These are phyloP conservation scores for Taphrina populina DNA, from an alignment of 1,139 yeast species.

Conservation along the genomic window DNA sequence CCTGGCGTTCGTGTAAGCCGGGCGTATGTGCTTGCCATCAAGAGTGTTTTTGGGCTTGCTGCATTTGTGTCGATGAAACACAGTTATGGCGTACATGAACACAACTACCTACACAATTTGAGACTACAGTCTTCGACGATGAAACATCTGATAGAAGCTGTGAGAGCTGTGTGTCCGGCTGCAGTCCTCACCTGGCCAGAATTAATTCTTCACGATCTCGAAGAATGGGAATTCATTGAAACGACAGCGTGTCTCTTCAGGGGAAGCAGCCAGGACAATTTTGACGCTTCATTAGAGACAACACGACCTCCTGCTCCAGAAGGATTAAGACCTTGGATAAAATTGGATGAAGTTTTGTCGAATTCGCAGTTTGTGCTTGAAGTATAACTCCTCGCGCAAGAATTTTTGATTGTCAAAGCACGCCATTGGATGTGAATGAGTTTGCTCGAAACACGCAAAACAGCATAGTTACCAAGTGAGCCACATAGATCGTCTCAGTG, in stretches of 20 bases:
- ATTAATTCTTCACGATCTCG: background rate
- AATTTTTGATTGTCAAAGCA: too few relatives aligned
- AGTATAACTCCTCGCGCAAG: too few relatives aligned
- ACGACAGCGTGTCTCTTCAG: too few relatives aligned
- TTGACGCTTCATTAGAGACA: too few relatives aligned
- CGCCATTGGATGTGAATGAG: too few relatives aligned
- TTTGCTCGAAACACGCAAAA: too few relatives aligned
- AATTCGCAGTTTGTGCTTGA: too few relatives aligned
- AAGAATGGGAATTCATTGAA: too few relatives aligned
- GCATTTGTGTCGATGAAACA: background rate
- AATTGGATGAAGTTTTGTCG: background rate
- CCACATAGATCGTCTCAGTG: too few relatives aligned
- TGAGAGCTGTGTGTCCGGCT: background rate
- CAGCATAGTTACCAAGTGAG: too few relatives aligned
- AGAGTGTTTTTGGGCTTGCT: conserved; percentile 10
- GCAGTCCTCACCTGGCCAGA: conserved; percentile 1
- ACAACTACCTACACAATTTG: background rate
- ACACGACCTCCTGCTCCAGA: too few relatives aligned
- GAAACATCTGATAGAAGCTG: background rate
- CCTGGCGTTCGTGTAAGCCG: background rate
- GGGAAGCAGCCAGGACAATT: too few relatives aligned
- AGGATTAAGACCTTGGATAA: conserved; percentile 8
- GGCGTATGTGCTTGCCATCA: background rate
- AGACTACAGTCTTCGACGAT: background rate
- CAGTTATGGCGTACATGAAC: background rate